These are phyloP conservation scores for Capsella rubella DNA, from an alignment of 441 rosid species.

Conservation along the genomic window DNA sequence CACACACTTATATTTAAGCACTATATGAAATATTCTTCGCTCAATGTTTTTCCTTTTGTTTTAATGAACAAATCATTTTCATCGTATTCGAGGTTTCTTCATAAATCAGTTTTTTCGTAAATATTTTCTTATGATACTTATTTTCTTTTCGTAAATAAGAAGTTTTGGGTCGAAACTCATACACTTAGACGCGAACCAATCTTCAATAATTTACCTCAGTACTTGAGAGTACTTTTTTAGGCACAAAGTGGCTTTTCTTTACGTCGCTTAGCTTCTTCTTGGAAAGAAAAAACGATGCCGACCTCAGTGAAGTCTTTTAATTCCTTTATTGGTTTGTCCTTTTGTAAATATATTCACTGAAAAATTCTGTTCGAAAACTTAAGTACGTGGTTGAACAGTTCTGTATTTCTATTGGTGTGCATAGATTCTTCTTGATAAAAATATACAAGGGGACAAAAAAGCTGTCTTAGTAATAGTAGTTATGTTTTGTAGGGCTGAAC, in stretches of 20 bases:
- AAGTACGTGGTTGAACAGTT: neutral
- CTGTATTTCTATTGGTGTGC: conserved; percentile 14
- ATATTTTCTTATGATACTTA: too few species aligned
- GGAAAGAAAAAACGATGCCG: neutral
- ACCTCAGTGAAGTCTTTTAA: neutral
- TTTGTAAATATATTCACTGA: neutral
- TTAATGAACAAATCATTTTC: too few species aligned
- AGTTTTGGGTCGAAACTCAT: too few species aligned
- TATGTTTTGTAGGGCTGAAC: conserved; percentile 48
- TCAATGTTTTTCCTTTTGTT: neutral
- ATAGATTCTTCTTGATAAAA: conserved; percentile 29
- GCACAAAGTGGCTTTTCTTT: too few species aligned
- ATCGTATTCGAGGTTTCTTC: too few species aligned
- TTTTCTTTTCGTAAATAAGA: too few species aligned
- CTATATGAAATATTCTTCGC: neutral
- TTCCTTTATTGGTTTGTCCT: neutral
- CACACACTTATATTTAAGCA: neutral
- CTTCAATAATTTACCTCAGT: too few species aligned
- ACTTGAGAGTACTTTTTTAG: too few species aligned
- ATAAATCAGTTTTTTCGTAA: too few species aligned
- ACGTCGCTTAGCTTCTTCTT: neutral
- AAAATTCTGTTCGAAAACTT: neutral
- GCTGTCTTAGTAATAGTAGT: neutral
- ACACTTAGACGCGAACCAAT: too few species aligned
- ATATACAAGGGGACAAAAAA: neutral